These are phyloP conservation scores for Aureobasidium zeae DNA, from an alignment of 2,329 filamentous ascomycete genomes.

Conservation along the genomic window DNA sequence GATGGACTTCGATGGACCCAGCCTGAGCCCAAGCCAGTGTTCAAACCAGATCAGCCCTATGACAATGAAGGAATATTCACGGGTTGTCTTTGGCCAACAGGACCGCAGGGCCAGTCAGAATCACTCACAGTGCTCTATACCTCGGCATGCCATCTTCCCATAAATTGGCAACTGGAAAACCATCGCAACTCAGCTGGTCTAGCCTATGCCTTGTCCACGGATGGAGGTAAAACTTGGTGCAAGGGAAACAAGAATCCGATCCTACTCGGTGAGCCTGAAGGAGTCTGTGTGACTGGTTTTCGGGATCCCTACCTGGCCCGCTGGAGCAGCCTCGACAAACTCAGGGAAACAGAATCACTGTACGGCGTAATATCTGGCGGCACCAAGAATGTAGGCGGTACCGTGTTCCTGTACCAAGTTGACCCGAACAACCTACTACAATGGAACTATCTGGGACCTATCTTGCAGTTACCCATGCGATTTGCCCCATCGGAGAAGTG, in stretches of 20 bases:
- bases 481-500: not conserved
- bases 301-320: not conserved
- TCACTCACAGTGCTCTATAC: not conserved
- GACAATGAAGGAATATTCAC: constrained; percentile 4
- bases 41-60: not conserved
- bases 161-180: not conserved
- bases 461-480: not conserved
- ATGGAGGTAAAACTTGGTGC: not conserved
- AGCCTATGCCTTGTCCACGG: not conserved
- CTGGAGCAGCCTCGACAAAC: not conserved
- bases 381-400: not conserved
- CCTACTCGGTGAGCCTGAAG: not conserved
- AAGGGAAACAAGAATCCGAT: not conserved
- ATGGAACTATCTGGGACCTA: not conserved
- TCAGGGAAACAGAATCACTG: not conserved
- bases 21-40: constrained; percentile 1
- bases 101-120: not conserved
- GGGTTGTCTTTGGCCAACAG: not conserved
- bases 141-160: not conserved
- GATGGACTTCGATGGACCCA: not conserved
- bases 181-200: not conserved
- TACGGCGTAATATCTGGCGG: constrained; percentile 3
- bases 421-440: not conserved
- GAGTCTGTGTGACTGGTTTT: not conserved
- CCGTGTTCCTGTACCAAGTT: not conserved